phyloP scores from a whole-genome alignment of 306 rosid species.

The Datisca glomerata region DNA sequence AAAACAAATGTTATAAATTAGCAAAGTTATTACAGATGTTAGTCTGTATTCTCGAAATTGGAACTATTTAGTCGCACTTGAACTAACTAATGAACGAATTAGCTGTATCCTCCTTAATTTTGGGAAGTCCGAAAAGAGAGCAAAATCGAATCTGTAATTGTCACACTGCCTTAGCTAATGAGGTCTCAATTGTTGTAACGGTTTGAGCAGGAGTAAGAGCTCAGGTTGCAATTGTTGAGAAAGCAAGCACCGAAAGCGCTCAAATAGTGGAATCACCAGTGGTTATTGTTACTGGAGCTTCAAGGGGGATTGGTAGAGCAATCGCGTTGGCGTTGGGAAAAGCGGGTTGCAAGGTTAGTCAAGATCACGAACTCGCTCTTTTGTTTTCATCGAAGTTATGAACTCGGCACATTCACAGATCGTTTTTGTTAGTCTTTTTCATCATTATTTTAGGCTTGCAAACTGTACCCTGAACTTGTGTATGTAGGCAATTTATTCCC shows the following conservation, averaged over 20 bases:
- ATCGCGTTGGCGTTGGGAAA: conserved; percentile 73
- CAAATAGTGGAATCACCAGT: conserved; percentile 67
- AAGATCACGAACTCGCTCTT: no score
- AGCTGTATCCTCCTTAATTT: background rate
- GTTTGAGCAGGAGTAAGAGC: conserved; percentile 51
- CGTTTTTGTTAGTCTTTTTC: background rate
- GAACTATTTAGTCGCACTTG: background rate
- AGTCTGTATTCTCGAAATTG: background rate
- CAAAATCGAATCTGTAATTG: background rate
- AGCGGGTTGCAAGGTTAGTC: conserved; percentile 88
- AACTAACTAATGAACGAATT: background rate
- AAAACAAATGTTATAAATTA: background rate
- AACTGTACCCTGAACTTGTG: background rate
- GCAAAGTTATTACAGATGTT: background rate
- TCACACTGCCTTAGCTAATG: background rate
- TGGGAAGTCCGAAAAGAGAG: background rate
- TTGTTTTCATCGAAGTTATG: no score
- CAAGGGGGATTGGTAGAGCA: conserved; percentile 87
- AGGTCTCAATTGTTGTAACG: conserved; percentile 1
- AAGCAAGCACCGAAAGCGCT: conserved; percentile 36
- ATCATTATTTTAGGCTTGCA: background rate
- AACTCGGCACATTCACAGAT: no score
- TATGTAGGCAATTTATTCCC: no score
- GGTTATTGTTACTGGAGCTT: conserved; percentile 86
- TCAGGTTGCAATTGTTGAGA: conserved; percentile 59